Percentiles rank a stretch among this genome's conserved stretches.
Conservation (phyloP, 2,329 filamentous ascomycete genomes). For the Aspergillus sp. region DNA sequence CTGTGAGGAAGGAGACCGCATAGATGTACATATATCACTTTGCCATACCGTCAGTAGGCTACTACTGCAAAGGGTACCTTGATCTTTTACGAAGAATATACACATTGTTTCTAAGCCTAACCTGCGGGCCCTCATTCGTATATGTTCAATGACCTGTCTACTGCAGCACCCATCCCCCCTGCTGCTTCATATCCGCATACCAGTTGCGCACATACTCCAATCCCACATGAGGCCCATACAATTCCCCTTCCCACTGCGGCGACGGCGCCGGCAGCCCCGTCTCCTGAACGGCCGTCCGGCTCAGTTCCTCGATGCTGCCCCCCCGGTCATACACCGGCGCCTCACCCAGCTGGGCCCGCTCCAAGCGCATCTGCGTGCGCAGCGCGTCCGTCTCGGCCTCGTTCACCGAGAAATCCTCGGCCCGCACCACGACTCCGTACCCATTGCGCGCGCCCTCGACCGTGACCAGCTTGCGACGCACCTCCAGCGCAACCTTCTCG, state of each 20-base stretch:
- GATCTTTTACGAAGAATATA: too few species aligned
- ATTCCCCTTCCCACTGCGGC: conserved; percentile 38
- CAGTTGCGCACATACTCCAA: conserved; percentile 39
- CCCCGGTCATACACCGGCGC: conserved; percentile 35
- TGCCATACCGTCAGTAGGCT: too few species aligned
- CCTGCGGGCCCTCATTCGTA: too few species aligned
- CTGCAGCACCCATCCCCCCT: neutral
- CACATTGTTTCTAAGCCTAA: too few species aligned
- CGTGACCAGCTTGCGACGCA: conserved; percentile 39
- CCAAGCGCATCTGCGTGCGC: conserved; percentile 20
- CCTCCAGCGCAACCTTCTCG: conserved; percentile 39
- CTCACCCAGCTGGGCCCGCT: conserved; percentile 12
- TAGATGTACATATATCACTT: neutral
- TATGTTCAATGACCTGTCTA: too few species aligned
- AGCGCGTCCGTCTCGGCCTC: conserved; percentile 29
- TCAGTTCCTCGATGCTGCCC: conserved; percentile 35
- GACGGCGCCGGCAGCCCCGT: conserved; percentile 37
- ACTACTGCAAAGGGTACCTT: too few species aligned
- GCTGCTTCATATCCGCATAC: conserved; percentile 20
- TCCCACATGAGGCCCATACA: conserved; percentile 40
- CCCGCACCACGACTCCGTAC: conserved; percentile 41
- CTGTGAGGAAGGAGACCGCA: conserved; percentile 20
- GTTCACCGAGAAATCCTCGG: conserved; percentile 29
- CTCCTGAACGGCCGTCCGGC: conserved; percentile 30
- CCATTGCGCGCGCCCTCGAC: conserved; percentile 34